Percentiles rank a stretch among this genome's conserved stretches.
Evolutionary conservation across 371 early-diverging fungal genomes (phyloP).

Genomic region (Rhizopus stolonifer): DNA sequence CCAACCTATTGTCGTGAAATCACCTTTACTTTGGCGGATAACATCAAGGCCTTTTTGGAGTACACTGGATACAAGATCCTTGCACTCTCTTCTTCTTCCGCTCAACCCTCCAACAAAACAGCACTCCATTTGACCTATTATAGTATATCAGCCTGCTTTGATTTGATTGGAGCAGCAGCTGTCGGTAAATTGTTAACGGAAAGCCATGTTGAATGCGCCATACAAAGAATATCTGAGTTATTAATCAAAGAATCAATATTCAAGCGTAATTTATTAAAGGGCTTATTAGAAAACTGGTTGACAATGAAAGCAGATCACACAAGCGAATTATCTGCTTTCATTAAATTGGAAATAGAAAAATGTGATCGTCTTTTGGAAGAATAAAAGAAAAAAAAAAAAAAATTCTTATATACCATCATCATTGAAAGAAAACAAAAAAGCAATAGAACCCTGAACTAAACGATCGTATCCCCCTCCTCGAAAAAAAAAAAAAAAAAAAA

Average conservation of each 20-base stretch:
- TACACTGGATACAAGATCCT: conserved; percentile 46
- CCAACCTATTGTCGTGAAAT: conserved; percentile 45
- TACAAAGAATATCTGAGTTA: conserved; percentile 40
- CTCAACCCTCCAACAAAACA: background rate
- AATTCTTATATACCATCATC: no score
- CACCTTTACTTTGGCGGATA: conserved; percentile 47
- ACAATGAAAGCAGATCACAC: conserved; percentile 36
- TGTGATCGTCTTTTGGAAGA: conserved; percentile 8
- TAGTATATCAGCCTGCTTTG: conserved; percentile 42
- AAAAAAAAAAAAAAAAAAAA: no score
- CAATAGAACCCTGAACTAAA: no score
- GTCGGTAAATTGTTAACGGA: conserved; percentile 39
- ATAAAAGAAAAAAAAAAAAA: no score
- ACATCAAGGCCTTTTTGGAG: conserved; percentile 50
- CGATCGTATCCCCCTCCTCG: no score
- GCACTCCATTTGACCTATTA: conserved; percentile 21
- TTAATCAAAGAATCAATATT: conserved; percentile 23
- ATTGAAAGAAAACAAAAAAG: no score
- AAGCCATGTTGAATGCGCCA: conserved; percentile 41
- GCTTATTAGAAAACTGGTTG: conserved; percentile 43
- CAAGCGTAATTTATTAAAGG: conserved; percentile 29
- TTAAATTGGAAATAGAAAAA: conserved; percentile 40
- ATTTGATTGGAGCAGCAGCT: conserved; percentile 46
- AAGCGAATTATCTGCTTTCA: conserved; percentile 34
- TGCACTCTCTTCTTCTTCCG: background rate